Base-by-base conservation (phyloP, 2,329 filamentous ascomycete genomes). In the Pleoardoris graminearum region DNA sequence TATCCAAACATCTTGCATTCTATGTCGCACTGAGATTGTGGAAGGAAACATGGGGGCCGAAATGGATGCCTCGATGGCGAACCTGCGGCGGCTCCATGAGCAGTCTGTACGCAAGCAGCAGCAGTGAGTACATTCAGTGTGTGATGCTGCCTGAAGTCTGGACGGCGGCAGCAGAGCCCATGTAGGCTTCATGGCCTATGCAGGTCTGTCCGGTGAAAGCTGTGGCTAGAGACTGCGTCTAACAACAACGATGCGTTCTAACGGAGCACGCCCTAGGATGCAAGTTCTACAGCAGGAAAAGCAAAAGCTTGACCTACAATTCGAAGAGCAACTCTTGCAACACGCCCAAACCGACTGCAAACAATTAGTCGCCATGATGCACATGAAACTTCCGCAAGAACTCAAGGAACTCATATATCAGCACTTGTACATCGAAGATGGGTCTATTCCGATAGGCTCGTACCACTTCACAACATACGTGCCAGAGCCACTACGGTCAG, bases 361-460 rank as follows among this genome's bases (percentile, higher is more conserved):
- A 17, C 41, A 52, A 14, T 23, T 66, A 4, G 44, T 50, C 22
- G 47, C 36, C 7, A 35, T 56, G 50, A 66, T 68, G 63, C 52
- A 58, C 33, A 19, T 44, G 7, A 63, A 50, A 33, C 54, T 68
- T 4, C 64, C 65, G 4, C 32, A 16, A 2, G 61, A 66, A 30
- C 32, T 68, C 8, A 59, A 59, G 17, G 54, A 65, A 12, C 14
- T 61, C 21, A 41, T 68, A 3, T 68, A 68, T 33, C 51, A 51
- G 29, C 59, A 57, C 32, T 48, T 68, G 7, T 65, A 61, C 45
- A 37, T 66, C 21, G 61, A 65, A 17, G 62, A 66, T 7, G 58
- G 51, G 17, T 52, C 51, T 1, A 62, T 68, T 21, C 58, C 56
- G 10, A 50, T 63, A 29, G 63, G 65, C 2, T 61, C 62, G 22